Conservation (phyloP, 257 asterid genomes). For the Fraxinus anomala region DNA sequence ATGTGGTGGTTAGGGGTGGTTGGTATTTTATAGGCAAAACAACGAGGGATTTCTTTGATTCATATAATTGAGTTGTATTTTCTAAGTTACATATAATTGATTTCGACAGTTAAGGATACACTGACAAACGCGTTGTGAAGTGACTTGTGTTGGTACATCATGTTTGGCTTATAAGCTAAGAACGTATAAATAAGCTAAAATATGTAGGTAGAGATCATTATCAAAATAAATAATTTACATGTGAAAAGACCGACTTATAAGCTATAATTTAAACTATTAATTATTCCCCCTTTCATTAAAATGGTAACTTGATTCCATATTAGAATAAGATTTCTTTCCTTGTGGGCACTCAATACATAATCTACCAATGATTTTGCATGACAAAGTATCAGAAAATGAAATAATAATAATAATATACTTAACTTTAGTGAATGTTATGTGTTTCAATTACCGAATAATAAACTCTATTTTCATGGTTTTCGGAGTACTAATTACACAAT, state of each 20-base stretch:
- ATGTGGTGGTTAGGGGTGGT: background rate
- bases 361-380: background rate
- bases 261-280: background rate
- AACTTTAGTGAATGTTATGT: background rate
- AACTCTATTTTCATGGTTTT: too few species aligned
- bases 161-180: conserved; percentile 6
- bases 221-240: background rate
- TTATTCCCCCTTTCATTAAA: background rate
- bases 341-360: background rate
- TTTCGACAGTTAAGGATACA: background rate
- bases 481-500: background rate
- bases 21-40: background rate
- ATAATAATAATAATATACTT: background rate
- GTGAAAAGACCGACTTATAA: background rate
- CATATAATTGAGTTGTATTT: background rate
- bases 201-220: background rate
- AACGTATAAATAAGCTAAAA: background rate
- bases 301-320: background rate
- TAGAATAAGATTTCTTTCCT: conserved; percentile 8
- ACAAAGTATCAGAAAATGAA: background rate
- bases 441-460: background rate
- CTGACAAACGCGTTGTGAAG: background rate
- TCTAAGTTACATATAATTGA: background rate
- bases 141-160: background rate
- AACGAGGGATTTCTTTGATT: background rate